These are phyloP conservation scores for Helenozyma baotianmanensis DNA, from an alignment of 805 yeast species.

Conservation along the genomic window DNA sequence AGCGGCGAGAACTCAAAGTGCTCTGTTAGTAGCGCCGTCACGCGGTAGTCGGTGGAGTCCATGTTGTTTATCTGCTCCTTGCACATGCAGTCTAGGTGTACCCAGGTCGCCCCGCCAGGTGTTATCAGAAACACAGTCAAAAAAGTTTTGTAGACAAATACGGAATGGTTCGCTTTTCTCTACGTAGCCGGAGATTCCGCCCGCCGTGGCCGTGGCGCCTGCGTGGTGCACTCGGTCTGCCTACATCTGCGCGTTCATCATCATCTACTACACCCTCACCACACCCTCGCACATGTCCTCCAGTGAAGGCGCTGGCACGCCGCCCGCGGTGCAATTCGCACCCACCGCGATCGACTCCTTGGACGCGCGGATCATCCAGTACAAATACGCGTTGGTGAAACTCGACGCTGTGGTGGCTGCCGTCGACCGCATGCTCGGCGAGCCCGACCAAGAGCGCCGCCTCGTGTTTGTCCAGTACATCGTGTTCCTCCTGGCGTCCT, in stretches of 20 bases:
- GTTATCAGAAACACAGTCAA: no score
- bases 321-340: neutral
- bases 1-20: slow-evolving; percentile 84
- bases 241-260: no score
- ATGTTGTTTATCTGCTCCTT: slow-evolving; percentile 3
- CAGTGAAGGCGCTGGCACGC: no score
- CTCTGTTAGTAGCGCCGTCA: slow-evolving; percentile 59
- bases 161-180: no score
- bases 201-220: no score
- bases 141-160: no score
- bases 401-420: slow-evolving; percentile 29
- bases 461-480: slow-evolving; percentile 34
- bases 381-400: slow-evolving; percentile 49
- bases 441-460: neutral
- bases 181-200: no score
- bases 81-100: no score
- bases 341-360: slow-evolving; percentile 31
- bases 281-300: no score
- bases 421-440: slow-evolving; percentile 5
- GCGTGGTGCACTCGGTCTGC: no score
- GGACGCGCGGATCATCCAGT: slow-evolving; percentile 58
- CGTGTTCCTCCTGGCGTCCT: slow-evolving; percentile 24
- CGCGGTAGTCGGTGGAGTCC: slow-evolving; percentile 25
- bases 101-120: no score
- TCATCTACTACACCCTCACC: no score